Base-by-base conservation (phyloP, 1,284 basidiomycete species). In the Polyporus tsugae region DNA sequence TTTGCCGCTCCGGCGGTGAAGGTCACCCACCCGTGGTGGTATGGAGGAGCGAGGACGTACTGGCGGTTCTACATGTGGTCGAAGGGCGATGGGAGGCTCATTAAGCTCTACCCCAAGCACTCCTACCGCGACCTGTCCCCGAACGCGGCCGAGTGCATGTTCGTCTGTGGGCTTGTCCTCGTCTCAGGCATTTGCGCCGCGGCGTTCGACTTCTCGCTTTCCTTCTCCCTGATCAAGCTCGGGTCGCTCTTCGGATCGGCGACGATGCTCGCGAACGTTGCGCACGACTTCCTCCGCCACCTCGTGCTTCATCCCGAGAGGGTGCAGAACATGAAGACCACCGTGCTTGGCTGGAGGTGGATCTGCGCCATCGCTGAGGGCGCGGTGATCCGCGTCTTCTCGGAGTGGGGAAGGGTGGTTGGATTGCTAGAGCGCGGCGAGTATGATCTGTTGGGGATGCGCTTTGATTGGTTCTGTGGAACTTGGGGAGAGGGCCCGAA, bases 11-110 rank as follows among this genome's bases (percentile, higher is more conserved):
- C 87, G 0, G 66, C 77, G 0, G 85, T 86, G 4, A 68, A 78
- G 15, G 85, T 84, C 13, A 85, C 82, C 2, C 88, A 89, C 75
- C 87, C 88, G 7, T 89, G 86, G 84, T 90, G 88, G 88, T 79
- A 83, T 53, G 73, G 75, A 2, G 87, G 87, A 2, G 74, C 73
- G 9, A 78, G 86, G 25, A 84, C 84, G 0, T 89, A 89, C 70
- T 83, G 78, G 80, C 75, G 87, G 15, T 89, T 89, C 70, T 86
- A 86, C 67, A 85, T 83, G 82, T 89, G 89, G 88, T 82, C 84
- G 0, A 82, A 85, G 63, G 88, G 89, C 1, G 89, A 90, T 57
- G 87, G 87, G 0, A 81, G 79, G 0, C 80, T 91, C 29, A 76
- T 88, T 70, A 81, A 76, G 63, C 74, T 82, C 69, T 88, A 86